These are phyloP conservation scores for Beta macrorhiza DNA, from an alignment of 179 eudicot species.

Conservation along the genomic window DNA sequence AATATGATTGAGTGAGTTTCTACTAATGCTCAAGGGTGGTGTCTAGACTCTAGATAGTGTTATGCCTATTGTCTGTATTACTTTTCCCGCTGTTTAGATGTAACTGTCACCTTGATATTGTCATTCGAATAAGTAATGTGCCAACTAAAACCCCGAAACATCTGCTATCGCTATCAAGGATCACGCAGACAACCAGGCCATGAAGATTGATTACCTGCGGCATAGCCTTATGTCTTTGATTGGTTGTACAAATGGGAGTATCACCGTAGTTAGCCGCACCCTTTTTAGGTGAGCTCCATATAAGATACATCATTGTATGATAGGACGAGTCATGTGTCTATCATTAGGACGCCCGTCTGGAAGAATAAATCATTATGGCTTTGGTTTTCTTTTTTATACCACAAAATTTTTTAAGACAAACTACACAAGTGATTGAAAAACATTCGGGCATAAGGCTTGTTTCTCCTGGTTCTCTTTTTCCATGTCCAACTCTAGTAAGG, in stretches of 20 bases:
- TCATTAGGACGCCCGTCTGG: background rate
- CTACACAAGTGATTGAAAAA: background rate
- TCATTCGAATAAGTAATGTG: background rate
- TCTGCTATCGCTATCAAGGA: background rate
- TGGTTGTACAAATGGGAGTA: background rate
- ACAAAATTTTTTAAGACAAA: background rate
- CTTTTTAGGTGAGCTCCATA: background rate
- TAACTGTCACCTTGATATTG: background rate
- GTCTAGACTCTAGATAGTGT: background rate
- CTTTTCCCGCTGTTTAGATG: background rate
- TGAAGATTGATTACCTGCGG: background rate
- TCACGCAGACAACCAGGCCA: background rate
- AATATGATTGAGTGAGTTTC: background rate
- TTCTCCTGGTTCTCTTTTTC: background rate
- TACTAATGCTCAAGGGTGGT: background rate
- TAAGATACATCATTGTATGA: background rate
- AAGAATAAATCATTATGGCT: background rate
- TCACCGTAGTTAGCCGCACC: background rate
- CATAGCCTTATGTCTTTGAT: background rate
- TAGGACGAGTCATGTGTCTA: background rate
- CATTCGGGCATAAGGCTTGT: background rate
- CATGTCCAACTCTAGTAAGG: background rate
- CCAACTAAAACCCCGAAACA: background rate
- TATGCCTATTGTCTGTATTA: background rate
- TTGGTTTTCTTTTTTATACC: background rate